These are phyloP conservation scores for Teunomyces aglyptinius DNA, from an alignment of 805 yeast genomes.

Conservation along the genomic window DNA sequence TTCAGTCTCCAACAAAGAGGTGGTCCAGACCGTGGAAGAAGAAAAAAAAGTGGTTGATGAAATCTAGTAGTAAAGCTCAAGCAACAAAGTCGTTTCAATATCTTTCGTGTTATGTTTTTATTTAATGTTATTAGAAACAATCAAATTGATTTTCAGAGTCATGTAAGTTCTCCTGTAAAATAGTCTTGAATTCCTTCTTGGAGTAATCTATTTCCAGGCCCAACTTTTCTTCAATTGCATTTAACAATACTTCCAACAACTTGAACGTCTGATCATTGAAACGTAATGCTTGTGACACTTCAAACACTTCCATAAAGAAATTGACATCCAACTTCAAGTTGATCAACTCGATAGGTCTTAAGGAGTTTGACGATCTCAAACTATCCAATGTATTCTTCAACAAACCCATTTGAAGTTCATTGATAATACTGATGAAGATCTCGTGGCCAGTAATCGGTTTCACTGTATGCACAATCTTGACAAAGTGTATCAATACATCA, in stretches of 20 bases:
- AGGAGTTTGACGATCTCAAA: constrained; percentile 21
- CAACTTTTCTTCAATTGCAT: constrained; percentile 11
- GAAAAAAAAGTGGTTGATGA: neutral
- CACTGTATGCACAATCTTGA: constrained; percentile 36
- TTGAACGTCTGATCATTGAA: constrained; percentile 31
- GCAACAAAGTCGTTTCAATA: neutral
- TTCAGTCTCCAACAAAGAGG: constrained; percentile 3
- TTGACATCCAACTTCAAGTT: constrained; percentile 37
- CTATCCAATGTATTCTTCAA: constrained; percentile 32
- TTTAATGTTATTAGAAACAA: constrained; percentile 20
- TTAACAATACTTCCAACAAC: constrained; percentile 10
- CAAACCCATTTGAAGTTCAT: constrained; percentile 37
- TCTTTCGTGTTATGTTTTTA: neutral
- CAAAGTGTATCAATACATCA: constrained; percentile 40
- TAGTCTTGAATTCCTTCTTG: constrained; percentile 26
- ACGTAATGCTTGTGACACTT: constrained; percentile 29
- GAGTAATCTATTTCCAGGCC: constrained; percentile 18
- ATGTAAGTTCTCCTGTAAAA: constrained; percentile 24
- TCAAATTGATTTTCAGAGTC: constrained; percentile 33
- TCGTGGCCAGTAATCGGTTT: constrained; percentile 40
- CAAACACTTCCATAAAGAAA: constrained; percentile 40
- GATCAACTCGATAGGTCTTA: constrained; percentile 15
- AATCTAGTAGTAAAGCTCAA: neutral
- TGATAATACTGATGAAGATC: constrained; percentile 34
- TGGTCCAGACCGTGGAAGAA: neutral